Conservation (phyloP, 2,329 filamentous ascomycete genomes). For the Arthrocladium fulminans region DNA sequence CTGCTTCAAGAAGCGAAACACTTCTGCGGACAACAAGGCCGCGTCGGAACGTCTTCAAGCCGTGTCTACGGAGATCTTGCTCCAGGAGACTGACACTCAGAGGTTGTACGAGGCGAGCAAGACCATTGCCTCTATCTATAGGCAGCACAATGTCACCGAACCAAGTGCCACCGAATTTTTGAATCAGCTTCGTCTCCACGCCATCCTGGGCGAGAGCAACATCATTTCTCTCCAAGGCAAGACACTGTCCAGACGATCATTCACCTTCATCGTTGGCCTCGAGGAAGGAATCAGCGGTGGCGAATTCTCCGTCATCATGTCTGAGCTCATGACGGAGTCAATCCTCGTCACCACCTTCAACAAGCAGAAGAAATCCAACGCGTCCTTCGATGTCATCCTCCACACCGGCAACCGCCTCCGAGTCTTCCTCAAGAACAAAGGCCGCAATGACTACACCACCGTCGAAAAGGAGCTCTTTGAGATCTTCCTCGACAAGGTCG, state of each 20-base stretch:
- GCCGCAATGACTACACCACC: constrained; percentile 24
- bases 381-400: constrained; percentile 23
- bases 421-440: constrained; percentile 23
- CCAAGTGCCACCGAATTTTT: constrained; percentile 32
- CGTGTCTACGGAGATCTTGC: constrained; percentile 36
- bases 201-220: constrained; percentile 39
- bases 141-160: constrained; percentile 34
- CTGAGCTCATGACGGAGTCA: constrained; percentile 33
- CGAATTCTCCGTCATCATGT: constrained; percentile 34
- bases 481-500: constrained; percentile 30
- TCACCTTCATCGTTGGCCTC: constrained; percentile 38
- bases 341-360: constrained; percentile 4
- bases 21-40: constrained; percentile 30
- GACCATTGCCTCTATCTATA: constrained; percentile 38
- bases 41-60: constrained; percentile 34
- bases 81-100: constrained; percentile 34
- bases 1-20: constrained; percentile 34
- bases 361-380: constrained; percentile 8
- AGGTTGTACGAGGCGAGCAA: constrained; percentile 39
- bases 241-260: constrained; percentile 27
- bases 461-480: constrained; percentile 30
- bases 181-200: constrained; percentile 39
- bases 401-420: constrained; percentile 27
- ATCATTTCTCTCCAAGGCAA: constrained; percentile 13
- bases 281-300: constrained; percentile 33